Conservation (phyloP, 768 basidiomycete genomes). For the Gloeostereum incarnatum region DNA sequence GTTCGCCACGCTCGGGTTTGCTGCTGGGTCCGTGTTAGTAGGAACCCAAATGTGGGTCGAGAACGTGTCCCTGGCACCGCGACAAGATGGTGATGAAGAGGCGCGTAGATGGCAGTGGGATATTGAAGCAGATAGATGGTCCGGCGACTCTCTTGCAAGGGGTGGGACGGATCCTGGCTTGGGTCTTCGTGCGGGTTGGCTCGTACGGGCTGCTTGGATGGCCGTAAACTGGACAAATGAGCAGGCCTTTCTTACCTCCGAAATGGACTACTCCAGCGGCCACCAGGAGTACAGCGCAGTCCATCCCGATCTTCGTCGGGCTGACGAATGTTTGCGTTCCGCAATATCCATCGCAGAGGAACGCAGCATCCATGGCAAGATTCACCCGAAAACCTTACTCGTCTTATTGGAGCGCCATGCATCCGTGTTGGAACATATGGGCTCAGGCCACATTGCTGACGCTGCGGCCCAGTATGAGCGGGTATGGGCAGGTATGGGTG, state of each 20-base stretch:
- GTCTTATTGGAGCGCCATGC: constrained; percentile 51
- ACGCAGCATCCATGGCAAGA: constrained; percentile 22
- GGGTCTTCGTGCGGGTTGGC: constrained; percentile 50
- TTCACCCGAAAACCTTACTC: constrained; percentile 40
- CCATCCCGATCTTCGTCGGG: constrained; percentile 44
- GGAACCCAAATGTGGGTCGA: constrained; percentile 59
- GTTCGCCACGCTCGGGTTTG: constrained; percentile 29
- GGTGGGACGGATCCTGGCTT: constrained; percentile 72
- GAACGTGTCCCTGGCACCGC: constrained; percentile 28
- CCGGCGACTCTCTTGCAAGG: constrained; percentile 32
- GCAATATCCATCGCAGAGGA: constrained; percentile 38
- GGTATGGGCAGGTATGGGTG: constrained; percentile 40
- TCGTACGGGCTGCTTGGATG: constrained; percentile 65
- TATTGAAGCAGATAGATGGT: constrained; percentile 52
- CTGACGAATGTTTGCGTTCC: constrained; percentile 42
- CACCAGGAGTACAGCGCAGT: constrained; percentile 32
- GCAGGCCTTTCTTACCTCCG: constrained; percentile 20
- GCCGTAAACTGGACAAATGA: constrained; percentile 56
- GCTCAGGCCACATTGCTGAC: constrained; percentile 37
- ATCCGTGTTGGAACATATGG: constrained; percentile 51
- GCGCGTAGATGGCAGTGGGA: constrained; percentile 61
- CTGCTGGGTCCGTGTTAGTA: constrained; percentile 41
- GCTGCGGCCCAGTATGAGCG: constrained; percentile 50
- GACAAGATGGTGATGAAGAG: constrained; percentile 45
- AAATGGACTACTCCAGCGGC: constrained; percentile 18